Percentiles rank a stretch among this genome's conserved stretches.
Evolutionary conservation across 768 basidiomycete species (phyloP).

Genomic region (Leccinum olivaceopallidum): DNA sequence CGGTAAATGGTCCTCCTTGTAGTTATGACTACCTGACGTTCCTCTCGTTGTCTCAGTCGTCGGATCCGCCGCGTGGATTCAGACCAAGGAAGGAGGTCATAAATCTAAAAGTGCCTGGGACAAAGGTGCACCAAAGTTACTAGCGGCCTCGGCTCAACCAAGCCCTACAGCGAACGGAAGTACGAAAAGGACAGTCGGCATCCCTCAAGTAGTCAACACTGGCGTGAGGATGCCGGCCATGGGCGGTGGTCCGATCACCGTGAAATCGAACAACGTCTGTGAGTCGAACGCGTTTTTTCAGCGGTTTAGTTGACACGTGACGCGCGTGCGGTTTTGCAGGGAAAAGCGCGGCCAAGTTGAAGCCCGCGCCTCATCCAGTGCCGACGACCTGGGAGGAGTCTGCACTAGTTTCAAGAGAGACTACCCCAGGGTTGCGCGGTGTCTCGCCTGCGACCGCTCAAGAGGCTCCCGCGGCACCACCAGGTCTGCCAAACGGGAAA

Average conservation of each 20-base stretch:
- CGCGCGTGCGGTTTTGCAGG: slow-evolving; percentile 11
- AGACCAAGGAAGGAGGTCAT: slow-evolving; percentile 14
- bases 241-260: slow-evolving; percentile 27
- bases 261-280: slow-evolving; percentile 33
- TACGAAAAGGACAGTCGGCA: slow-evolving; percentile 13
- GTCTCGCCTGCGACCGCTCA: slow-evolving; percentile 6
- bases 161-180: slow-evolving; percentile 25
- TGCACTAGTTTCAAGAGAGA: slow-evolving; percentile 13
- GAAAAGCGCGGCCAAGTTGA: slow-evolving; percentile 10
- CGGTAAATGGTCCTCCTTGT: slow-evolving; percentile 4
- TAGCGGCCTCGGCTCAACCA: slow-evolving; percentile 4
- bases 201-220: slow-evolving; percentile 8
- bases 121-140: slow-evolving; percentile 19
- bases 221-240: slow-evolving; percentile 24
- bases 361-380: slow-evolving; percentile 1
- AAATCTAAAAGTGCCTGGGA: slow-evolving; percentile 20
- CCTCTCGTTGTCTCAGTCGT: slow-evolving; percentile 22
- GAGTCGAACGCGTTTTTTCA: slow-evolving; percentile 5
- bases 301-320: background rate
- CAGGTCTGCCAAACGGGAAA: slow-evolving; percentile 9
- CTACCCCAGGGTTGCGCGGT: slow-evolving; percentile 15
- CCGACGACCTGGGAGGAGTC: slow-evolving; percentile 25
- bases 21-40: slow-evolving; percentile 7
- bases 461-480: slow-evolving; percentile 9
- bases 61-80: slow-evolving; percentile 28